Conservation (phyloP, 345 rosid species). For the Lagerstroemia speciosa region DNA sequence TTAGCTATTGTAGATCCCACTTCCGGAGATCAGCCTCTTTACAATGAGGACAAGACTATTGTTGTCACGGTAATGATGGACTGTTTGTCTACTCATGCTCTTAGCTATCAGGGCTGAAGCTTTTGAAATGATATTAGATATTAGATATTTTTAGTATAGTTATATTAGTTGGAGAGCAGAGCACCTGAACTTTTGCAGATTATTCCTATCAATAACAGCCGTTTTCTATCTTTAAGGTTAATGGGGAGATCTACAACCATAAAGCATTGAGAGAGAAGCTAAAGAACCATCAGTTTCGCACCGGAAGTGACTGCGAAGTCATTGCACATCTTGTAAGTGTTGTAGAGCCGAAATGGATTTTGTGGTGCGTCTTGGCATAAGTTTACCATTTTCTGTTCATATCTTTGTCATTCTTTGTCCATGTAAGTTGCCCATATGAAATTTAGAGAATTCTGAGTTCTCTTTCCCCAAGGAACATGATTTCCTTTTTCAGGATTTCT, state of each 20-base stretch:
- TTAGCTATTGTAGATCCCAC: slow-evolving; percentile 86
- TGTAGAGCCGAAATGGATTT: not conserved
- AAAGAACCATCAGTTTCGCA: slow-evolving; percentile 61
- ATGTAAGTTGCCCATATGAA: not conserved
- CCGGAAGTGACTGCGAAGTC: slow-evolving; percentile 94
- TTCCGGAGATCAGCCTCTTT: slow-evolving; percentile 97
- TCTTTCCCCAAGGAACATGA: not conserved
- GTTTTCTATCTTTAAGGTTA: slow-evolving; percentile 37
- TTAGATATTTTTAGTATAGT: not conserved
- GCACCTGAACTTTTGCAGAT: not conserved
- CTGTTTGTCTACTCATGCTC: not conserved
- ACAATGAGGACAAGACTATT: slow-evolving; percentile 62
- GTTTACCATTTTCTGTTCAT: not conserved
- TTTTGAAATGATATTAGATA: not conserved
- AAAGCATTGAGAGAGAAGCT: slow-evolving; percentile 54
- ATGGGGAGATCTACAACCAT: slow-evolving; percentile 98
- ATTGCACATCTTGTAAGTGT: slow-evolving; percentile 79
- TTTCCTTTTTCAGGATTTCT: not conserved
- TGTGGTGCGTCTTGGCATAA: not conserved
- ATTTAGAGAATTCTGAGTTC: not conserved
- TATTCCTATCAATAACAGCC: not conserved
- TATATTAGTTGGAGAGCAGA: not conserved
- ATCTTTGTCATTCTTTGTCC: not conserved
- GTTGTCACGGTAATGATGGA: slow-evolving; percentile 57
- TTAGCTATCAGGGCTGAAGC: not conserved